Base-by-base conservation (phyloP, 495 filamentous ascomycete species). In the Penicillium bialowiezense region DNA sequence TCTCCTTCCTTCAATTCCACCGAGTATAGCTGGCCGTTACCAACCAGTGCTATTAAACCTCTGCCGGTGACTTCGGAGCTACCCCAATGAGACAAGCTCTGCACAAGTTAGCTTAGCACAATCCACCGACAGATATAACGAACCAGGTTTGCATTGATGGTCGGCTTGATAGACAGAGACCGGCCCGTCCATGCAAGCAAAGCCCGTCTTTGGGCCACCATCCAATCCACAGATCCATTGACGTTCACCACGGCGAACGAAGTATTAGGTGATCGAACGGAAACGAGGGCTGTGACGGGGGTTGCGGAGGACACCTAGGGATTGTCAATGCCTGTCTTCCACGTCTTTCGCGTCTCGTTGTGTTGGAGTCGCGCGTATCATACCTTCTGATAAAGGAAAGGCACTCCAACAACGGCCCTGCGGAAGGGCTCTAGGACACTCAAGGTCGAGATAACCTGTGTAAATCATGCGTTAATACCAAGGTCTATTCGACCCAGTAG, bases 121-220 rank as follows among this genome's bases (percentile, higher is more conserved):
- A 28, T 7, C 8, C 10, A n/a, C 9, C 20, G 26, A 3, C 7
- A 15, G 26, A 37, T 17, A 32, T 13, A 13, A 70, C 72, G 21
- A 64, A 87, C 85, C 71, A 97, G 74, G 50, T 77, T 84, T 24
- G 75, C 75, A 50, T 90, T 91, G 38, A 91, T 72, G 23, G 78
- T 84, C 1, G 93, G 92, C 19, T 77, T 78, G 10, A 93, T 77
- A 13, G 78, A 71, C 19, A 98, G 74, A 2, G 89, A 89, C 62
- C 91, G 85, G 21, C 93, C 93, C n/a, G 90, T 95, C 93, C 93
- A 98, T 45, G 93, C 95, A 9, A 97, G 77, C 46, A 98, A 75
- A 7, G 89, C 90, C 50, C 86, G 83, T 42, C 88, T 76, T 64
- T 96, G 91, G 9, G 87, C 77, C 21, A 98, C 71, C 76, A 92